Evolutionary conservation across 352 stramenopile genomes (phyloP).

Genomic region (Aphanomyces invadans): DNA sequence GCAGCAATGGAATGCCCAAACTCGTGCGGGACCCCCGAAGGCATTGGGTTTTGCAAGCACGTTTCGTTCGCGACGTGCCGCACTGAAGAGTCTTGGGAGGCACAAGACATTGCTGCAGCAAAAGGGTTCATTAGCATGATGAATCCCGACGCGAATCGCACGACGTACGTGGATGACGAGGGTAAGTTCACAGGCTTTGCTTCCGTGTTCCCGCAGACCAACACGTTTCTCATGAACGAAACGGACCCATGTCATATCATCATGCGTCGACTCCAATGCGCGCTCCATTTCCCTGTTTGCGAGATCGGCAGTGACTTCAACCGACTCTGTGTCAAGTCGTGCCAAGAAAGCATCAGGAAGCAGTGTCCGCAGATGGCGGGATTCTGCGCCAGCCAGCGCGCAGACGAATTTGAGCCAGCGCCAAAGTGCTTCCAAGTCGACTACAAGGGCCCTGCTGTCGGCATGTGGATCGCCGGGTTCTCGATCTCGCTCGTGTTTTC

Average conservation of each 20-base stretch:
- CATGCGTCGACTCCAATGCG: slow-evolving; percentile 55
- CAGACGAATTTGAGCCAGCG: slow-evolving; percentile 29
- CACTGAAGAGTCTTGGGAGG: slow-evolving; percentile 47
- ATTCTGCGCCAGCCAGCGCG: slow-evolving; percentile 34
- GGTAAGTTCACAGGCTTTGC: slow-evolving; percentile 27
- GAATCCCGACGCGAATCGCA: slow-evolving; percentile 32
- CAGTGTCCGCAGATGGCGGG: slow-evolving; percentile 52
- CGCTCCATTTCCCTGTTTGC: slow-evolving; percentile 67
- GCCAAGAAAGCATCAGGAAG: slow-evolving; percentile 46
- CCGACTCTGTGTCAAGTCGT: slow-evolving; percentile 55
- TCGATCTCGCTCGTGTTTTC: slow-evolving; percentile 84
- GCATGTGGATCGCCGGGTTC: slow-evolving; percentile 83
- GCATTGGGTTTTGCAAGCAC: slow-evolving; percentile 68
- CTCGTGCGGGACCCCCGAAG: slow-evolving; percentile 63
- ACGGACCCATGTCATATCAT: slow-evolving; percentile 53
- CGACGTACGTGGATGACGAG: slow-evolving; percentile 35
- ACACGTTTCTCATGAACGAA: slow-evolving; percentile 48
- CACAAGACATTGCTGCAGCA: slow-evolving; percentile 42
- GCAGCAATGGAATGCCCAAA: slow-evolving; percentile 50
- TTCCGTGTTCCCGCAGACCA: slow-evolving; percentile 39
- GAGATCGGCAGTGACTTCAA: slow-evolving; percentile 68
- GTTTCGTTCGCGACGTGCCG: slow-evolving; percentile 66
- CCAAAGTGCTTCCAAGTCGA: slow-evolving; percentile 69
- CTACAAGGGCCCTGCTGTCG: slow-evolving; percentile 58
- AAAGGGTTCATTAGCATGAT: slow-evolving; percentile 31